These are phyloP conservation scores for Botrytis elliptica DNA, from an alignment of 2,329 filamentous ascomycete genomes.

Conservation along the genomic window DNA sequence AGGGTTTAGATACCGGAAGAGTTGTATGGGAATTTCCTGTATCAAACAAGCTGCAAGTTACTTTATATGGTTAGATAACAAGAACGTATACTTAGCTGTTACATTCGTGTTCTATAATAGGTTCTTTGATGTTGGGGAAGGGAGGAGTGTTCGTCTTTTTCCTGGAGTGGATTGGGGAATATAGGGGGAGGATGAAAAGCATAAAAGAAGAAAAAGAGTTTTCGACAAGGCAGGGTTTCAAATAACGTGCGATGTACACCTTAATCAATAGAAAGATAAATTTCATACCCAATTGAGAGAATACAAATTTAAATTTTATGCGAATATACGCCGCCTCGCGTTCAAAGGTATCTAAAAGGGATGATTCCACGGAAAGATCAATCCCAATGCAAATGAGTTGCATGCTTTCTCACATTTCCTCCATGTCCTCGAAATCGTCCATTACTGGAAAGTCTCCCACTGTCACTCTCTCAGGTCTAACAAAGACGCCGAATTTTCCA, in stretches of 20 bases:
- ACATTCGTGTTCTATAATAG: neutral
- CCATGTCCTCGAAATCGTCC: constrained; percentile 75
- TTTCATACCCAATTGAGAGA: neutral
- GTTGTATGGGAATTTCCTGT: too few species aligned
- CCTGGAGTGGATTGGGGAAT: neutral
- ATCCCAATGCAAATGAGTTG: neutral
- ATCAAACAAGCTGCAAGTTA: too few species aligned
- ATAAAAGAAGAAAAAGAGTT: neutral
- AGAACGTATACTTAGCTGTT: neutral
- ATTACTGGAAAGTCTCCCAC: constrained; percentile 69
- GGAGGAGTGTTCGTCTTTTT: neutral
- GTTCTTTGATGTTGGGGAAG: neutral
- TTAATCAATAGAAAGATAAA: neutral
- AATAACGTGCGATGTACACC: neutral
- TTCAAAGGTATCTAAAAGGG: neutral
- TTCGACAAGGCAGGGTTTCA: neutral
- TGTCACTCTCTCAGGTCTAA: constrained; percentile 75
- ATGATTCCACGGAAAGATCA: neutral
- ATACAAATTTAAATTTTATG: neutral
- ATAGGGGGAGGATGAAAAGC: neutral
- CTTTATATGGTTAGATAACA: neutral
- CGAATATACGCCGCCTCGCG: neutral
- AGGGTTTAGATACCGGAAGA: too few species aligned
- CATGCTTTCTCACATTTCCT: constrained; percentile 57
- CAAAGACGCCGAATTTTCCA: constrained; percentile 72